Percentiles rank a stretch among this genome's conserved stretches.
These are phyloP conservation scores for Sphaerulina populicola DNA, from an alignment of 2,329 filamentous ascomycete species.

Conservation along the genomic window DNA sequence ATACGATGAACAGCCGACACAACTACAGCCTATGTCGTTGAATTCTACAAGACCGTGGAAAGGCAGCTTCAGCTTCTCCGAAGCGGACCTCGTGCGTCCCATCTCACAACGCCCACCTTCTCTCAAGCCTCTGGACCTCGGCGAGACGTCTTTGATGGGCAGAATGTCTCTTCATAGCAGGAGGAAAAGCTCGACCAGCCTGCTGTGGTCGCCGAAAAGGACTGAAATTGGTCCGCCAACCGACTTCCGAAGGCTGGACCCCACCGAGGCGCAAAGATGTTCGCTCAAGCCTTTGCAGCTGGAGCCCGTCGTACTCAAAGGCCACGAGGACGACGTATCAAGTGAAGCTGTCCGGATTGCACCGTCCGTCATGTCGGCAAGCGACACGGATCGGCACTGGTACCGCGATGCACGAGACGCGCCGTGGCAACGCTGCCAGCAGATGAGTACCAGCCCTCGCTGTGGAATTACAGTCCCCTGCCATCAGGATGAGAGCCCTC, in stretches of 20 bases:
- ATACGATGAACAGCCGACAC: constrained; percentile 20
- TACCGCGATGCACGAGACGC: constrained; percentile 12
- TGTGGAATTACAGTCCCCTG: neutral
- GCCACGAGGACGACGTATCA: constrained; percentile 5
- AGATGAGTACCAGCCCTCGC: constrained; percentile 8
- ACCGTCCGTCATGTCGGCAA: neutral
- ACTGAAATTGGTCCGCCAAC: constrained; percentile 23
- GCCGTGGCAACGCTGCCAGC: constrained; percentile 13
- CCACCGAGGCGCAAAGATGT: constrained; percentile 27
- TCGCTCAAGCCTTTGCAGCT: constrained; percentile 26
- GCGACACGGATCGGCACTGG: constrained; percentile 2
- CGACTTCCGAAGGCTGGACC: constrained; percentile 25
- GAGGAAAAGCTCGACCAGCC: constrained; percentile 17
- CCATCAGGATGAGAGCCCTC: neutral
- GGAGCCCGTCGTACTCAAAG: constrained; percentile 23
- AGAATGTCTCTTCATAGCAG: constrained; percentile 14
- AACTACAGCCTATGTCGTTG: constrained; percentile 16
- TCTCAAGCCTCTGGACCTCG: constrained; percentile 21
- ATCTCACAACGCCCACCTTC: constrained; percentile 21
- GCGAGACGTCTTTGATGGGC: constrained; percentile 18
- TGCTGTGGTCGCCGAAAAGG: constrained; percentile 16
- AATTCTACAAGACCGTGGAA: constrained; percentile 7
- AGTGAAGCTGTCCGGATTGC: constrained; percentile 1
- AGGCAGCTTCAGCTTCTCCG: constrained; percentile 13
- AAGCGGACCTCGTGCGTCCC: constrained; percentile 18